phyloP scores from a whole-genome alignment of 176 grass and related monocot genomes.

The Paspalum vaginatum region DNA sequence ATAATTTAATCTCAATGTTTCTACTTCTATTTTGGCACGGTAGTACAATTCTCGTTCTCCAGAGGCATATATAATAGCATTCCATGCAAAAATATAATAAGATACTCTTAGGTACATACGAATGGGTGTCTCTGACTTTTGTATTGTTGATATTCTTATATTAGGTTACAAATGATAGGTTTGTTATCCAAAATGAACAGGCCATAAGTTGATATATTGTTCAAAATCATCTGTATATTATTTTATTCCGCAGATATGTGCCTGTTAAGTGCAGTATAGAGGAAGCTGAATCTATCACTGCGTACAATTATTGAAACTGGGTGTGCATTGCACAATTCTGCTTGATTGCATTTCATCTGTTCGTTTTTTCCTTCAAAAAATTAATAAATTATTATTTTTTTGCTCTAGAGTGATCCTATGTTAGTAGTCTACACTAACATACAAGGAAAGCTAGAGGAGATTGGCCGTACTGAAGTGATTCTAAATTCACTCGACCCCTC shows the following conservation, averaged over 20 bases:
- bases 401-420: constrained; percentile 90
- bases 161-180: neutral
- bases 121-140: constrained; percentile 1
- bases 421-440: constrained; percentile 65
- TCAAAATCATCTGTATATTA: neutral
- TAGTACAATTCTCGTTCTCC: neutral
- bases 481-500: constrained; percentile 73
- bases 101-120: neutral
- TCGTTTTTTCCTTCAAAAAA: neutral
- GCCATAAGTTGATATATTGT: neutral
- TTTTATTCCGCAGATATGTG: neutral
- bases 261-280: neutral
- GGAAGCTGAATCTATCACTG: neutral
- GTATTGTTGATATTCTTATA: constrained; percentile 20
- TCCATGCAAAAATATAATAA: neutral
- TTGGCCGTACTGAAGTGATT: constrained; percentile 93
- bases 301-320: neutral
- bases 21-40: neutral
- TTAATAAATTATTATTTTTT: constrained; percentile 17
- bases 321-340: constrained; percentile 34
- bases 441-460: constrained; percentile 82
- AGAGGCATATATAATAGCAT: neutral
- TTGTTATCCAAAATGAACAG: neutral
- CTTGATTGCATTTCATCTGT: constrained; percentile 1
- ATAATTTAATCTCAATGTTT: constrained; percentile 25